A percentile compares a stretch with the other conserved stretches of the same genome.
These are phyloP conservation scores for Clitoria ternatea DNA, from an alignment of 306 rosid genomes.

Conservation along the genomic window DNA sequence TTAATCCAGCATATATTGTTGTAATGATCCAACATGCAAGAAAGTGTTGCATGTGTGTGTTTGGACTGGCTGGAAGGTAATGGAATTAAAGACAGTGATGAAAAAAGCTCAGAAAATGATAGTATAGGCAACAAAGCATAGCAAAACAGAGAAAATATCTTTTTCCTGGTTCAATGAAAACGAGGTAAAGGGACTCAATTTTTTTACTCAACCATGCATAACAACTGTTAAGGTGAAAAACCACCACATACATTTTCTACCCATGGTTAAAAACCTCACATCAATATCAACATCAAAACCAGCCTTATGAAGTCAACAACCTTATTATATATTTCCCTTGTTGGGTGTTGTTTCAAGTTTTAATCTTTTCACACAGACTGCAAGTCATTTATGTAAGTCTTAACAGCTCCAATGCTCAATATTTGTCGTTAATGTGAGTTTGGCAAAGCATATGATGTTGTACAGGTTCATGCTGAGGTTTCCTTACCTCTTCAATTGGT, in stretches of 20 bases:
- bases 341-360: not conserved
- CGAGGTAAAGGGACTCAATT: conserved; percentile 7
- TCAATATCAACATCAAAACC: conserved; percentile 34
- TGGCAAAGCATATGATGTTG: not conserved
- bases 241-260: not conserved
- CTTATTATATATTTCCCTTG: not conserved
- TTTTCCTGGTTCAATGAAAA: conserved; percentile 25
- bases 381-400: conserved; percentile 4
- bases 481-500: not conserved
- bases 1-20: not conserved
- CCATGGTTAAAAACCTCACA: conserved; percentile 54
- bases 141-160: conserved; percentile 36
- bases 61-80: conserved; percentile 2
- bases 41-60: conserved; percentile 26
- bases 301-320: conserved; percentile 17
- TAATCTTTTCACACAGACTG: not conserved
- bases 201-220: not conserved
- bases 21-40: conserved; percentile 6
- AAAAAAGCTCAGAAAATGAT: not conserved
- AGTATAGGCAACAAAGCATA: not conserved
- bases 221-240: conserved; percentile 19
- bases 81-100: conserved; percentile 22
- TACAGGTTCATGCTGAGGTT: not conserved
- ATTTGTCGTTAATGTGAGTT: not conserved
- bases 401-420: not conserved